Evolutionary conservation across 306 rosid species (phyloP), one percentile per base, ranked within the genome.

Genomic region (Sphenostylis stenocarpa): DNA sequence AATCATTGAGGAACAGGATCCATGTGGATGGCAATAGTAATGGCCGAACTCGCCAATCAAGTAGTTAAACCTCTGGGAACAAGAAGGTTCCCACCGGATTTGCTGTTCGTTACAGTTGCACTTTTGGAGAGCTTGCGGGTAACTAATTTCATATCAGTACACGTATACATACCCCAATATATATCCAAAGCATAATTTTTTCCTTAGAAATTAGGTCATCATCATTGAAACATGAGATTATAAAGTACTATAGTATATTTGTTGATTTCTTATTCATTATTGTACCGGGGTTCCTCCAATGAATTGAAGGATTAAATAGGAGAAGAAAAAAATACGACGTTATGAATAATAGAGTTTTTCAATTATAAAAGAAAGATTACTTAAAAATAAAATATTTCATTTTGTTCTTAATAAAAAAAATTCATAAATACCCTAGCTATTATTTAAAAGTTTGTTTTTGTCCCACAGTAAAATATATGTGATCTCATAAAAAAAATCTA

Each of bases 21-120:
- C 55, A 23, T 56, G 56, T 80, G 56, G 38, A 47, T 68, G 39
- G 31, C 16, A 80, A 80, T 51, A 81, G 65, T 48, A 47, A 49
- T 41, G 5, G 29, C 71, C 51, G 34, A 76, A 38, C n/a, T 17
- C 3, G 13, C 9, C 47, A n/a, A 73, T 60, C 41, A 67, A 58
- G 73, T 29, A 8, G 20, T 20, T 3, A 64, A 20, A 66, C 49
- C 44, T 33, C 29, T 33, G 12, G 24, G 56, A 73, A 28, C 62
- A 64, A 65, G 58, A 36, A 44, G 43, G 44, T 33, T n/a, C 71
- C 70, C 75, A 31, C 74, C n/a, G 38, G n/a, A 47, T 65, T 64
- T 6, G 45, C n/a, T 76, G n/a, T 52, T 64, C 16, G 51, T 47
- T 63, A 23, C 34, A 34, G 3, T 17, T 3, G 20, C 0, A 17